Percentiles rank a stretch among this genome's conserved stretches.
Conservation (phyloP, 257 asterid species). For the Primulina eburnea region DNA sequence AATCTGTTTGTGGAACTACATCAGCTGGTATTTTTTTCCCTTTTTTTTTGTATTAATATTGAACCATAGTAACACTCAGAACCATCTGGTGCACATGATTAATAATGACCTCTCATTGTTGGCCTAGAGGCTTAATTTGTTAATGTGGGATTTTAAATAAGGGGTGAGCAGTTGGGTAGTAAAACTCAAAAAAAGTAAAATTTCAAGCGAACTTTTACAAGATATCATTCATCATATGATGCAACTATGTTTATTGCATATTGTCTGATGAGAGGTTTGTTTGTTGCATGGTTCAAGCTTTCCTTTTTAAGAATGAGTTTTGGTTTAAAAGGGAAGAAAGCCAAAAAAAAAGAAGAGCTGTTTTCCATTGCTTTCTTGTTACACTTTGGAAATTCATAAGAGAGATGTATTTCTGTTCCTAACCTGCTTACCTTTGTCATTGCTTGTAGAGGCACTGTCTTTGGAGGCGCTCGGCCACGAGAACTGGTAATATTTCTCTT, state of each 20-base stretch:
- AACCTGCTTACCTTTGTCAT: conserved; percentile 27
- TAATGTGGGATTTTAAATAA: no score
- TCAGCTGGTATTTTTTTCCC: not conserved
- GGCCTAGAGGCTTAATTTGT: no score
- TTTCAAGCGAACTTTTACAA: not conserved
- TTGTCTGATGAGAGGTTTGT: not conserved
- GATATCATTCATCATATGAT: not conserved
- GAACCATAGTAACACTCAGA: no score
- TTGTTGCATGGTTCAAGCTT: not conserved
- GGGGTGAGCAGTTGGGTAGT: not conserved
- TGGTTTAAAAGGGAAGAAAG: not conserved
- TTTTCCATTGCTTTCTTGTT: not conserved
- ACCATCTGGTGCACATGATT: no score
- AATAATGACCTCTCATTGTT: no score
- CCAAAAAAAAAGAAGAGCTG: not conserved
- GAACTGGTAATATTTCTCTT: conserved; percentile 60
- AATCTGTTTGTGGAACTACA: not conserved
- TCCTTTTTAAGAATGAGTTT: no score
- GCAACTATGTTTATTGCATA: not conserved
- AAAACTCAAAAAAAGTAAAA: no score
- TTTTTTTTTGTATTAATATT: no score
- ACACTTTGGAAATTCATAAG: conserved; percentile 14
- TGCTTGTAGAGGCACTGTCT: conserved; percentile 58
- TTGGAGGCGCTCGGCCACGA: conserved; percentile 84
- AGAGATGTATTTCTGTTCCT: conserved; percentile 27